Conservation (phyloP, 139 green algal genomes). For the Desmodesmus armatus region DNA sequence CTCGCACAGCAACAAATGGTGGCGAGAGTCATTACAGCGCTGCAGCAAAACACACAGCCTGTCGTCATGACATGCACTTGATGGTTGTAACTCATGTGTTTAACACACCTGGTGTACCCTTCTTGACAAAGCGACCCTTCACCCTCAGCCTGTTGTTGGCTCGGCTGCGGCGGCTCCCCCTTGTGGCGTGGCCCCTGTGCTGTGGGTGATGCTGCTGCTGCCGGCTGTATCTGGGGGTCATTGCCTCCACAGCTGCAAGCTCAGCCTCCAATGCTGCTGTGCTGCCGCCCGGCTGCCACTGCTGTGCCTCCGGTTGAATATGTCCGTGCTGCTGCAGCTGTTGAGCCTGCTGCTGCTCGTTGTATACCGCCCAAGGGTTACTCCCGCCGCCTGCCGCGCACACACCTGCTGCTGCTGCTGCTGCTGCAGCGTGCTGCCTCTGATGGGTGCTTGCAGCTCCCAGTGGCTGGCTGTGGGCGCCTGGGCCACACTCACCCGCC, state of each 20-base stretch:
- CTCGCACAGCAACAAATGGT: too few species aligned
- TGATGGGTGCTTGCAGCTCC: too few species aligned
- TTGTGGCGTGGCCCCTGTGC: neutral
- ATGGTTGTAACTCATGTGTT: neutral
- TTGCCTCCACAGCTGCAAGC: neutral
- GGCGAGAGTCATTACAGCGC: too few species aligned
- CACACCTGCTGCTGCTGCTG: constrained; percentile 18
- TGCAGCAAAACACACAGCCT: neutral
- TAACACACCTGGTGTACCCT: constrained; percentile 15
- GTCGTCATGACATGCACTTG: neutral
- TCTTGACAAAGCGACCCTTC: constrained; percentile 32
- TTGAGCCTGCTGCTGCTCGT: neutral
- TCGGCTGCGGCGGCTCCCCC: constrained; percentile 10
- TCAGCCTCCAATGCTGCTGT: neutral
- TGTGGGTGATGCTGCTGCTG: constrained; percentile 14
- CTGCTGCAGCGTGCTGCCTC: neutral
- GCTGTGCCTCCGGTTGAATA: neutral
- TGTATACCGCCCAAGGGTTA: too few species aligned
- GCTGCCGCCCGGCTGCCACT: neutral
- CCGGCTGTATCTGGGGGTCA: neutral
- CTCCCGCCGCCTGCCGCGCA: too few species aligned
- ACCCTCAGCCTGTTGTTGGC: constrained; percentile 31
- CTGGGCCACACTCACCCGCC: neutral
- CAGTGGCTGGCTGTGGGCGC: constrained; percentile 14
- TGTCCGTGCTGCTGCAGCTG: neutral